These are phyloP conservation scores for Acanthamoeba polyphaga DNA, from an alignment of 208 protist genomes.

Conservation along the genomic window DNA sequence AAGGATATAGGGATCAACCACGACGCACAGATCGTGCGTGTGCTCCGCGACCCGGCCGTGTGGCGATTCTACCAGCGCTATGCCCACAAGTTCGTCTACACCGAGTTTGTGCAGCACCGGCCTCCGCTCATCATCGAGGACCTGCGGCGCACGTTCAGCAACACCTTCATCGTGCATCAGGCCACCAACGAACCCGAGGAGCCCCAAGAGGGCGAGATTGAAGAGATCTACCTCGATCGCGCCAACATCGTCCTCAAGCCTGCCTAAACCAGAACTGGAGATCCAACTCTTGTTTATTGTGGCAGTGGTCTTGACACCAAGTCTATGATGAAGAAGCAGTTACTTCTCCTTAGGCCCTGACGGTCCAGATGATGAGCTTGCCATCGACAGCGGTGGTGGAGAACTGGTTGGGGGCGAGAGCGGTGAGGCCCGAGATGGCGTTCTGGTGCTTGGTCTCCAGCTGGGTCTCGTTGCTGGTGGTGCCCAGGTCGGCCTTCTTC, in stretches of 20 bases:
- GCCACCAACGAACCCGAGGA: background rate
- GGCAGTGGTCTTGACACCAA: background rate
- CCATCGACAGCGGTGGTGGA: constrained; percentile 87
- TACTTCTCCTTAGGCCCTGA: background rate
- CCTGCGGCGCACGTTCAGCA: constrained; percentile 40
- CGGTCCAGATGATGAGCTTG: constrained; percentile 86
- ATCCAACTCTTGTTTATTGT: background rate
- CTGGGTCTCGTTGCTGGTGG: constrained; percentile 71
- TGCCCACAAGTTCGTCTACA: constrained; percentile 76
- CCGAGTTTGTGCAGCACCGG: constrained; percentile 71
- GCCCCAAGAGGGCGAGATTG: constrained; percentile 26
- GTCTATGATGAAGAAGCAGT: background rate
- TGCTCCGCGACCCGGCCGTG: constrained; percentile 46
- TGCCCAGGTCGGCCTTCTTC: constrained; percentile 83
- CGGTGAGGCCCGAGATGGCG: constrained; percentile 82
- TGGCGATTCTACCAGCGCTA: constrained; percentile 75
- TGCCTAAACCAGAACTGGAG: background rate
- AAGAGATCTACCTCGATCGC: constrained; percentile 59
- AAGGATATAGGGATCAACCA: constrained; percentile 69
- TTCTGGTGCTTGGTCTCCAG: constrained; percentile 87
- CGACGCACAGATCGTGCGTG: constrained; percentile 59
- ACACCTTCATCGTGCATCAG: constrained; percentile 69
- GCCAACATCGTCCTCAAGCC: constrained; percentile 31
- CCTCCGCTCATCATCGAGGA: constrained; percentile 29
- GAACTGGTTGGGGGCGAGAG: constrained; percentile 77